Percentiles rank a stretch among this genome's conserved stretches.
Conservation (phyloP, 164 flowering plant genomes). For the Taxillus chinensis region DNA sequence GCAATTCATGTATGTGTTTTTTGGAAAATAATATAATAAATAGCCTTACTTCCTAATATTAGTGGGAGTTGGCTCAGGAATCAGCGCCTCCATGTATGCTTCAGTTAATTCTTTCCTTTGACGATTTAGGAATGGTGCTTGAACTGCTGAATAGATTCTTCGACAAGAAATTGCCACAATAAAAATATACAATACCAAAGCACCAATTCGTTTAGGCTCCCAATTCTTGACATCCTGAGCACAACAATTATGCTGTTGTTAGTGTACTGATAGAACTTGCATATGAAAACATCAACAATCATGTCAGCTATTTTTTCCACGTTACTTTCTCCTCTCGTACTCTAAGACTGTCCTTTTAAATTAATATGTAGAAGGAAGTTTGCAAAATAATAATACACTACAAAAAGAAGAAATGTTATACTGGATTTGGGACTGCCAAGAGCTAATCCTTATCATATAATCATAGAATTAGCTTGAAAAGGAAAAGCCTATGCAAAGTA, state of each 20-base stretch:
- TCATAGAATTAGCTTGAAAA: too few species aligned
- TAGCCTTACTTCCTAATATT: constrained; percentile 61
- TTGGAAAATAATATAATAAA: too few species aligned
- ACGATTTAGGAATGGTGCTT: constrained; percentile 36
- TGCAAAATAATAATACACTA: too few species aligned
- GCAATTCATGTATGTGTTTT: too few species aligned
- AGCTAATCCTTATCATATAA: too few species aligned
- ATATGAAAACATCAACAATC: background rate
- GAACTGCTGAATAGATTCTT: constrained; percentile 43
- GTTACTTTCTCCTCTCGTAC: too few species aligned
- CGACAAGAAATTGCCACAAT: constrained; percentile 48
- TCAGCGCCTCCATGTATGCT: constrained; percentile 92
- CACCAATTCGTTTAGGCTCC: constrained; percentile 68
- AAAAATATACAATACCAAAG: constrained; percentile 45
- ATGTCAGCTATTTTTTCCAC: too few species aligned
- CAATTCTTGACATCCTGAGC: constrained; percentile 71
- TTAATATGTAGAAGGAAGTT: too few species aligned
- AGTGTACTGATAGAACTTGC: background rate
- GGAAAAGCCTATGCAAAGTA: too few species aligned
- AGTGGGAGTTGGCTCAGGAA: constrained; percentile 83
- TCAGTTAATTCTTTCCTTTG: constrained; percentile 58
- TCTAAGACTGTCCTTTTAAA: too few species aligned
- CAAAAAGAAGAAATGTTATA: too few species aligned
- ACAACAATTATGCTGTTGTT: constrained; percentile 5
- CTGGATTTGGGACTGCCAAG: too few species aligned